phyloP scores from a whole-genome alignment of 106 monocot genomes.

The Dendrobium officinale region DNA sequence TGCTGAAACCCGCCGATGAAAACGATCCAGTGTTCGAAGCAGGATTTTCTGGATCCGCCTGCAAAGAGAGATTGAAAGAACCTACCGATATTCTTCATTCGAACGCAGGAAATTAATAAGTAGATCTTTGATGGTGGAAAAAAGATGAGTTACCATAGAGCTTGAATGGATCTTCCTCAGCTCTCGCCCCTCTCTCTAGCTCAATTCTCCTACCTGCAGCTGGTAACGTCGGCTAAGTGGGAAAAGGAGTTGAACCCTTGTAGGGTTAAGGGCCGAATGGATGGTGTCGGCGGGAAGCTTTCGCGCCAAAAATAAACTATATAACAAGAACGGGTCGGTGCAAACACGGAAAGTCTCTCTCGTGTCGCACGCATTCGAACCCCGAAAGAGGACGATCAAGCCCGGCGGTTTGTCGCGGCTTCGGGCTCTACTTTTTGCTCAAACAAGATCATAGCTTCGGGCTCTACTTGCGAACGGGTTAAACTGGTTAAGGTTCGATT shows the following conservation, averaged over 20 bases:
- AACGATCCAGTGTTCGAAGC: slow-evolving; percentile 74
- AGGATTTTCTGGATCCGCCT: slow-evolving; percentile 67
- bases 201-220: neutral
- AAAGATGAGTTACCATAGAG: slow-evolving; percentile 18
- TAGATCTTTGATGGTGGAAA: neutral
- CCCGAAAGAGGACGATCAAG: too few relatives aligned
- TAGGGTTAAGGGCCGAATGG: neutral
- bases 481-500: too few relatives aligned
- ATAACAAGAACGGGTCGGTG: neutral
- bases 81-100: neutral
- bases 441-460: too few relatives aligned
- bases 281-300: slow-evolving; percentile 40
- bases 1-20: slow-evolving; percentile 89
- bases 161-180: neutral
- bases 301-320: slow-evolving; percentile 27
- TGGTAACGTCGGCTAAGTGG: neutral
- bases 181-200: neutral
- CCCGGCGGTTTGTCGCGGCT: too few relatives aligned
- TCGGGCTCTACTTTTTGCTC: too few relatives aligned
- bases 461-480: too few relatives aligned
- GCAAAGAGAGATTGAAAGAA: neutral
- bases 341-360: neutral
- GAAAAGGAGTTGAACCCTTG: neutral
- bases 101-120: neutral
- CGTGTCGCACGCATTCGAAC: too few relatives aligned